phyloP scores from a whole-genome alignment of 2,329 filamentous ascomycete species.

The Zasmidium cellare region DNA sequence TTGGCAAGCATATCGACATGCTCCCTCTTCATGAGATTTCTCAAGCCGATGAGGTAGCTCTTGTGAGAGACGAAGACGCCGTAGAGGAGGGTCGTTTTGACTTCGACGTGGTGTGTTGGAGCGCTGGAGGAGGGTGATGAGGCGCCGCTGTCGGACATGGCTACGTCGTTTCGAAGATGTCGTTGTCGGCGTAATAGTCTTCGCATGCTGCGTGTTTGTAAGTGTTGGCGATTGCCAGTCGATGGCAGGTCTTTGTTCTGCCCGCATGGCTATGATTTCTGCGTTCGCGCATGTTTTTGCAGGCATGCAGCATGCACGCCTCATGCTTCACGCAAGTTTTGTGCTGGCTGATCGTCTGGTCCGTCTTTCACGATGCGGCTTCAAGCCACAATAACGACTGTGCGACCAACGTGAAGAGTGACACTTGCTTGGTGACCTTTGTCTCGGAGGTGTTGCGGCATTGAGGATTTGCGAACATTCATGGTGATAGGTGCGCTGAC shows the following conservation, averaged over 20 bases:
- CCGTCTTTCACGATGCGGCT: not conserved
- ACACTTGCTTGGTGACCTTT: not conserved
- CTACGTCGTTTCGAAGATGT: no score
- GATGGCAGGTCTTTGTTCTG: not conserved
- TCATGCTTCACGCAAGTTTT: no score
- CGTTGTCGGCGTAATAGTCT: no score
- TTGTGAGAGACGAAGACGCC: conserved; percentile 11
- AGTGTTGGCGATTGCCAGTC: not conserved
- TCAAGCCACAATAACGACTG: not conserved
- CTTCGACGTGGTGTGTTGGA: not conserved
- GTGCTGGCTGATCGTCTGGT: not conserved
- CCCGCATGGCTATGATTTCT: not conserved
- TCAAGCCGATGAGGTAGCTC: conserved; percentile 12
- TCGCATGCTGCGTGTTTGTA: no score
- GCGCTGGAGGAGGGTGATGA: no score
- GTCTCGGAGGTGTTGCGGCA: not conserved
- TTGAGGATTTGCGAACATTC: not conserved
- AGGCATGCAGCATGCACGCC: not conserved
- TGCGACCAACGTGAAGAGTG: not conserved
- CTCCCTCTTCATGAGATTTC: conserved; percentile 6
- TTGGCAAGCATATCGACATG: conserved; percentile 4
- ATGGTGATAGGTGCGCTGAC: no score
- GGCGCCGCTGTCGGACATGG: not conserved
- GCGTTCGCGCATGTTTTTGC: not conserved
- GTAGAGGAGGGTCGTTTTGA: conserved; percentile 6